These are phyloP conservation scores for Amaranthus cruentus DNA, from an alignment of 148 eudicot species.

Conservation along the genomic window DNA sequence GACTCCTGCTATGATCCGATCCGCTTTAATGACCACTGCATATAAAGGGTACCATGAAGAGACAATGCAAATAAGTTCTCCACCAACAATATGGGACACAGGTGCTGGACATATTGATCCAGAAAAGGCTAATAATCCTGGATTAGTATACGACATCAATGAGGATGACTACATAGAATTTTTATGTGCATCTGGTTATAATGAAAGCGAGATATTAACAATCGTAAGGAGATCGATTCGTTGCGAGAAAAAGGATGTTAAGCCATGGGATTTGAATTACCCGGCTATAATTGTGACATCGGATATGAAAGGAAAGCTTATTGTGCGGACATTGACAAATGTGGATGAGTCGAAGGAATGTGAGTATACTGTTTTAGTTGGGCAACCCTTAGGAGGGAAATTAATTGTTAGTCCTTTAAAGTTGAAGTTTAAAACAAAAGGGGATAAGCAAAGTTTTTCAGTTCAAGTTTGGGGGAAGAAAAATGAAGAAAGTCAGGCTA, in stretches of 20 bases:
- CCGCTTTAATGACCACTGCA: slow-evolving; percentile 44
- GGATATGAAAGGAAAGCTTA: no score
- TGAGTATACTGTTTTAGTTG: slow-evolving; percentile 1
- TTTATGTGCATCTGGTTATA: slow-evolving; percentile 14
- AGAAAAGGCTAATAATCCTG: slow-evolving; percentile 23
- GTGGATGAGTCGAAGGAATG: slow-evolving; percentile 3
- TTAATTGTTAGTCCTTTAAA: slow-evolving; percentile 6
- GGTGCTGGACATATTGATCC: slow-evolving; percentile 34
- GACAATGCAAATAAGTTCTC: neutral
- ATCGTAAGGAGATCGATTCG: slow-evolving; percentile 3
- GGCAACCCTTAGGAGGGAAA: neutral
- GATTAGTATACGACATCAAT: slow-evolving; percentile 20
- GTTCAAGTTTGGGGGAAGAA: neutral
- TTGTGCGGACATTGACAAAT: slow-evolving; percentile 24
- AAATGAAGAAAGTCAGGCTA: no score
- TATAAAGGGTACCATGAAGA: slow-evolving; percentile 26
- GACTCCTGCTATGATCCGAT: slow-evolving; percentile 38
- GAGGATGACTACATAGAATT: slow-evolving; percentile 16
- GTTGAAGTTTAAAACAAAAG: slow-evolving; percentile 9
- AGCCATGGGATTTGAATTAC: slow-evolving; percentile 22
- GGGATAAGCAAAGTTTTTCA: slow-evolving; percentile 7
- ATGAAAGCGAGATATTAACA: slow-evolving; percentile 6
- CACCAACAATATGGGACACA: slow-evolving; percentile 9
- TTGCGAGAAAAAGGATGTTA: neutral
- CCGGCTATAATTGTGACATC: slow-evolving; percentile 12